Base-by-base conservation (phyloP, 306 rosid species). In the Datisca glomerata region DNA sequence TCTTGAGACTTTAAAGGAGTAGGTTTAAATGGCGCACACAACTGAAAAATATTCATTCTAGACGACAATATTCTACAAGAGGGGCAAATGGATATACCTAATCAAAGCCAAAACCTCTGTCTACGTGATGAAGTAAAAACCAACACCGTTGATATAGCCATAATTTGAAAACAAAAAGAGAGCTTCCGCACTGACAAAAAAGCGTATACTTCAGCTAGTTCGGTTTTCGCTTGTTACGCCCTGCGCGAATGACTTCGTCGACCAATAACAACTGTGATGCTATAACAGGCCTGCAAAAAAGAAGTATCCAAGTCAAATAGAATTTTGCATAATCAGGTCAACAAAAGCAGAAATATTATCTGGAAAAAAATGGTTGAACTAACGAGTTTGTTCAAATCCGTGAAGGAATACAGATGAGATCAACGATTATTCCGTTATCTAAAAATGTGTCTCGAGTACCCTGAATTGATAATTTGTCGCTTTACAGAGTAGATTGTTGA, bases 171-270 rank as follows among this genome's bases (percentile, higher is more conserved):
- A n/a, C n/a, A n/a, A n/a, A n/a, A n/a, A n/a, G n/a, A n/a, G n/a
- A n/a, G n/a, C n/a, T n/a, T n/a, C n/a, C n/a, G n/a, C n/a, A n/a
- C n/a, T n/a, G n/a, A n/a, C n/a, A n/a, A n/a, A n/a, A n/a, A n/a
- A n/a, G n/a, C n/a, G n/a, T n/a, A n/a, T n/a, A 14, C 21, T 8
- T 23, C 33, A 24, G 19, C 67, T 80, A 89, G 10, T 20, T 75
- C 35, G 98, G 98, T 61, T 84, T 89, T 55, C 95, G 54, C 98
- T 84, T 89, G 34, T 89, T 89, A 4, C 84, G 84, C 24, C 98
- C 98, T n/a, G 95, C 98, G 18, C 98, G 95, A 44, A 89, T 84
- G 10, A 89, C 95, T 77, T 89, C 98, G 50, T 89, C 98, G 37
- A 89, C 98, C 79, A 89, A 63, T 33, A 89, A 74, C 72, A 89